A percentile compares a stretch with the other conserved stretches of the same genome.
Evolutionary conservation across 768 basidiomycete species (phyloP).

Genomic region (Austroboletus festivus): DNA sequence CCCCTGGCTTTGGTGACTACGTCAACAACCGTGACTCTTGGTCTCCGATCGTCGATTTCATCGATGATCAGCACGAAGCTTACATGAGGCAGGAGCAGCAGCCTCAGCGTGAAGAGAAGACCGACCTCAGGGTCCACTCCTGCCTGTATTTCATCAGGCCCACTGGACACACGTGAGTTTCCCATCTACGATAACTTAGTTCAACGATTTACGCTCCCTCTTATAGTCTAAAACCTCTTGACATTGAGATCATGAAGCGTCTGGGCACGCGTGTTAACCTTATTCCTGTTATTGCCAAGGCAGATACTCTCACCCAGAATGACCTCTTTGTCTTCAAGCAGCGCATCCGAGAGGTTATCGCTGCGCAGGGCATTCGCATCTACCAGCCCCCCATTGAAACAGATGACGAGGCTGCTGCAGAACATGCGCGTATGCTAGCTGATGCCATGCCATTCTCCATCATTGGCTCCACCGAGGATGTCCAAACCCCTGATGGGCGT

Average conservation of each 20-base stretch:
- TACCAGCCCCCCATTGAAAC: constrained; percentile 91
- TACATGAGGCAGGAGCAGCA: constrained; percentile 99
- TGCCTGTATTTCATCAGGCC: constrained; percentile 97
- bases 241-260: constrained; percentile 99
- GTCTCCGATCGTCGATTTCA: constrained; percentile 98
- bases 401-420: constrained; percentile 82
- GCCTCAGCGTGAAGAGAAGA: constrained; percentile 92
- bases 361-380: constrained; percentile 90
- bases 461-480: constrained; percentile 95
- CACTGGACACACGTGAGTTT: constrained; percentile 89
- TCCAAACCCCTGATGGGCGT: constrained; percentile 86
- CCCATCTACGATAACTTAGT: neutral
- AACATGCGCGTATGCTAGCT: constrained; percentile 83
- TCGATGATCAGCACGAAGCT: constrained; percentile 92
- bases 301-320: constrained; percentile 93
- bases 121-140: constrained; percentile 92
- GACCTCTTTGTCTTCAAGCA: constrained; percentile 92
- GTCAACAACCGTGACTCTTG: constrained; percentile 99
- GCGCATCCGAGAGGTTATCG: constrained; percentile 86
- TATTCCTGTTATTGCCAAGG: constrained; percentile 96
- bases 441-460: constrained; percentile 98
- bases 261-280: constrained; percentile 97
- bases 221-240: constrained; percentile 82
- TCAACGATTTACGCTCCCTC: neutral
- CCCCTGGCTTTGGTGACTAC: constrained; percentile 99